phyloP scores from a whole-genome alignment of 78 protist species.

The slime mould (Dictyostelium discoideum) region DNA sequence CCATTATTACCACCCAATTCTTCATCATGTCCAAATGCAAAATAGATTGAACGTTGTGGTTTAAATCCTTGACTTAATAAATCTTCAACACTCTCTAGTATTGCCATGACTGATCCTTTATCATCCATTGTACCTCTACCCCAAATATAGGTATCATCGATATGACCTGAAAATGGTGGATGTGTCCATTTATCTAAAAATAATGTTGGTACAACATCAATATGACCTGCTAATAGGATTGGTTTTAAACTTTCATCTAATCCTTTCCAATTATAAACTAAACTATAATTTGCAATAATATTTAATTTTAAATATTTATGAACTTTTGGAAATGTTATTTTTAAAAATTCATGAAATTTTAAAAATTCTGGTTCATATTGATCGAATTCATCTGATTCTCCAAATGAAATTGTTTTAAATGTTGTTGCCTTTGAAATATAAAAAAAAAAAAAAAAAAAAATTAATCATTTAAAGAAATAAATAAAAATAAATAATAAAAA shows the following conservation, averaged over 20 bases:
- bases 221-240: constrained; percentile 21
- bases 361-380: constrained; percentile 9
- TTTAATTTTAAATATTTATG: constrained; percentile 11
- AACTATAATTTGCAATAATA: neutral
- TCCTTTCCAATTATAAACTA: constrained; percentile 60
- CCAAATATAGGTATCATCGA: constrained; percentile 35
- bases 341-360: constrained; percentile 23
- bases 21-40: constrained; percentile 79
- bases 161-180: constrained; percentile 51
- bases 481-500: neutral
- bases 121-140: constrained; percentile 77
- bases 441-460: neutral
- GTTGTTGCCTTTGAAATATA: constrained; percentile 21
- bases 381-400: neutral
- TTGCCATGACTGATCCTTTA: constrained; percentile 28
- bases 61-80: constrained; percentile 8
- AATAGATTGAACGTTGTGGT: constrained; percentile 55
- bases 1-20: constrained; percentile 61
- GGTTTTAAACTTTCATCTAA: constrained; percentile 33
- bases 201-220: constrained; percentile 61
- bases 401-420: constrained; percentile 62
- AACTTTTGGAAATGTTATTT: constrained; percentile 39
- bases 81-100: constrained; percentile 51
- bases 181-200: constrained; percentile 33
- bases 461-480: neutral